A percentile compares a stretch with the other conserved stretches of the same genome.
Conservation (phyloP, 2,329 filamentous ascomycete genomes). For the Lasiodiplodia hormozganensis region DNA sequence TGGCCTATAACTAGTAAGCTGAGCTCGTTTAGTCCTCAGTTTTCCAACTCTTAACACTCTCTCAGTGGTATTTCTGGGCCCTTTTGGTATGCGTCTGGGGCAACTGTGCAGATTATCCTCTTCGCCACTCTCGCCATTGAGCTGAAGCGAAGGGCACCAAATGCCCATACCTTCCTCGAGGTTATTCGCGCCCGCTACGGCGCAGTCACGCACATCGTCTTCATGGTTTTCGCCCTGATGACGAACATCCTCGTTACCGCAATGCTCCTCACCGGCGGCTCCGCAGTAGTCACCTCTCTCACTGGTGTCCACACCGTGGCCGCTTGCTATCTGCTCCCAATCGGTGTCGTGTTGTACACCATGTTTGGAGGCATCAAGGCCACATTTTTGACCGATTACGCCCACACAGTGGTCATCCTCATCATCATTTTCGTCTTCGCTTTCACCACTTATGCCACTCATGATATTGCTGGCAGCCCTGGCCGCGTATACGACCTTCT, state of each 20-base stretch:
- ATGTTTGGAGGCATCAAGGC: constrained; percentile 75
- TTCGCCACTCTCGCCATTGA: constrained; percentile 93
- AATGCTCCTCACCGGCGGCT: constrained; percentile 86
- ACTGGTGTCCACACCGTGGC: constrained; percentile 80
- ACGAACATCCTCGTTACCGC: constrained; percentile 82
- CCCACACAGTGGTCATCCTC: constrained; percentile 84
- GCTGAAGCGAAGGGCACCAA: constrained; percentile 83
- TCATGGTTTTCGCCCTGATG: constrained; percentile 34
- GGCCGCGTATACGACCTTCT: constrained; percentile 79
- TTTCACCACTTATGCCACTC: constrained; percentile 80
- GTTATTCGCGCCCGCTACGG: constrained; percentile 84
- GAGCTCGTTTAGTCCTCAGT: background rate
- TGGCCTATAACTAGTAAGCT: constrained; percentile 76
- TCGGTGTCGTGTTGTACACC: constrained; percentile 84
- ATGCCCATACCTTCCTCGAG: constrained; percentile 85
- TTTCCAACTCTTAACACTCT: background rate
- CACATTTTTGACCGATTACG: constrained; percentile 76
- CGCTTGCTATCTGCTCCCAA: constrained; percentile 81
- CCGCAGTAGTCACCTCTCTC: constrained; percentile 69
- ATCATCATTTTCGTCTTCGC: constrained; percentile 87
- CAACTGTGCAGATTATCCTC: constrained; percentile 68
- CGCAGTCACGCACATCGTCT: constrained; percentile 73
- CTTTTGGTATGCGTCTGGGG: constrained; percentile 69
- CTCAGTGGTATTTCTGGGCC: constrained; percentile 65
- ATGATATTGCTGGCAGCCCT: constrained; percentile 75